Evolutionary conservation across 176 grass and related monocot species (phyloP).

Genomic region (Hordeum vulgare): DNA sequence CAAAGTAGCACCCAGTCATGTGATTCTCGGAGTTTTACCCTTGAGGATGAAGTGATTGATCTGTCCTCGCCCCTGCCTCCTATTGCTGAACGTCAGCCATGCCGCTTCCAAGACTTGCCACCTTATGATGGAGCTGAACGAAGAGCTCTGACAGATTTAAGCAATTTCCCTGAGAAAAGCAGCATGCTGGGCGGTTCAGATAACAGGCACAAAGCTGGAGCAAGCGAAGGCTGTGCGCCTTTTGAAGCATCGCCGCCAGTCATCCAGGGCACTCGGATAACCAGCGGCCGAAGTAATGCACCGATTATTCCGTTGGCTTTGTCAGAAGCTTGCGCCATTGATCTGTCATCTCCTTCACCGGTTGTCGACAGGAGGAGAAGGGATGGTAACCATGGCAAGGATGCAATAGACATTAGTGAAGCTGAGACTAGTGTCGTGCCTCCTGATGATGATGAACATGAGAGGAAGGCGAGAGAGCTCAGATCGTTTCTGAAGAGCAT

Average conservation of each 20-base stretch:
- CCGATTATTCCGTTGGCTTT: not conserved
- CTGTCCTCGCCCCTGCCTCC: slow-evolving; percentile 10
- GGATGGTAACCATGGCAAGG: not conserved
- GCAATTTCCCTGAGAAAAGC: slow-evolving; percentile 10
- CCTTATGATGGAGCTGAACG: slow-evolving; percentile 5
- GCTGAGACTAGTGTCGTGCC: not conserved
- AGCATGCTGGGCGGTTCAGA: not conserved
- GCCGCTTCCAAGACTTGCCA: not conserved
- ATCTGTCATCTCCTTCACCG: slow-evolving; percentile 44
- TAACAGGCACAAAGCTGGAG: slow-evolving; percentile 16
- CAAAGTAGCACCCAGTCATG: not conserved
- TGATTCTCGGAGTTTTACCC: not conserved
- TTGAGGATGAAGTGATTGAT: not conserved
- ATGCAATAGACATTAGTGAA: slow-evolving; percentile 10
- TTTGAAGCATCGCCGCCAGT: slow-evolving; percentile 22
- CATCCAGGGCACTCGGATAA: not conserved
- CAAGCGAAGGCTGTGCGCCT: slow-evolving; percentile 17
- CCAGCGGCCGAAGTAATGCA: not conserved
- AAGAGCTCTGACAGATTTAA: slow-evolving; percentile 29
- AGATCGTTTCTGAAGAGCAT: slow-evolving; percentile 34
- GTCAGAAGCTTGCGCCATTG: slow-evolving; percentile 22
- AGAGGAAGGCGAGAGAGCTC: slow-evolving; percentile 9
- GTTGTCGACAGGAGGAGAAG: not conserved
- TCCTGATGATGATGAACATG: not conserved
- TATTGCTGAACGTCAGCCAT: not conserved